phyloP scores from a whole-genome alignment of 306 rosid genomes.

The Rosa lucieae region DNA sequence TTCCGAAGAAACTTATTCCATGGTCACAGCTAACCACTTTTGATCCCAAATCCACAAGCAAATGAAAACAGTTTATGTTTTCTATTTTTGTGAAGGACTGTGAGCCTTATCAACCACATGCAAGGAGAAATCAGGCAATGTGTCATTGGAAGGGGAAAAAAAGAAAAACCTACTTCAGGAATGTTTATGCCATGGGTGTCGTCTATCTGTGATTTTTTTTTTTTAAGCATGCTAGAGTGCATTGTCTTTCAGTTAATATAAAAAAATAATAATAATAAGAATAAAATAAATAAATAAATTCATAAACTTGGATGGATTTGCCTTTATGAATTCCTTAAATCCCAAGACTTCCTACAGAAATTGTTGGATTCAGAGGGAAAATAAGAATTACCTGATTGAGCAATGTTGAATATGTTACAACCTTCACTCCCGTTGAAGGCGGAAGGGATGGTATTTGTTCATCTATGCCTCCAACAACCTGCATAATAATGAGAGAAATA shows the following conservation, averaged over 20 bases:
- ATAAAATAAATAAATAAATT: too few species aligned
- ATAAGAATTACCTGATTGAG: slow-evolving; percentile 63
- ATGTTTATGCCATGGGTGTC: not conserved
- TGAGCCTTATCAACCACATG: not conserved
- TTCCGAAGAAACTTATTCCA: not conserved
- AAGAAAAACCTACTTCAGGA: not conserved
- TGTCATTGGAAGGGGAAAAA: not conserved
- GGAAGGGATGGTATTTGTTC: slow-evolving; percentile 86
- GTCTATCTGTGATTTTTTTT: not conserved
- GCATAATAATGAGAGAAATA: slow-evolving; percentile 22
- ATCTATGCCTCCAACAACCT: slow-evolving; percentile 94
- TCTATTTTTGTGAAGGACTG: slow-evolving; percentile 8
- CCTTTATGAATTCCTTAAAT: not conserved
- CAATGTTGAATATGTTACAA: slow-evolving; percentile 73
- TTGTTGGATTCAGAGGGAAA: slow-evolving; percentile 22
- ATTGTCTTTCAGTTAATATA: not conserved
- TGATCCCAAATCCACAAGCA: not conserved
- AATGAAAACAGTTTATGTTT: slow-evolving; percentile 2
- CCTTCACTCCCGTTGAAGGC: slow-evolving; percentile 68
- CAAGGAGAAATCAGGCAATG: not conserved
- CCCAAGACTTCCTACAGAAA: not conserved
- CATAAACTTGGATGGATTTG: not conserved
- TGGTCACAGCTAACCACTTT: not conserved
- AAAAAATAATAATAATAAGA: not conserved
- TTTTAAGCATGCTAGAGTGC: not conserved